phyloP scores from a whole-genome alignment of 305 asterid species.

The Fraxinus floribunda region DNA sequence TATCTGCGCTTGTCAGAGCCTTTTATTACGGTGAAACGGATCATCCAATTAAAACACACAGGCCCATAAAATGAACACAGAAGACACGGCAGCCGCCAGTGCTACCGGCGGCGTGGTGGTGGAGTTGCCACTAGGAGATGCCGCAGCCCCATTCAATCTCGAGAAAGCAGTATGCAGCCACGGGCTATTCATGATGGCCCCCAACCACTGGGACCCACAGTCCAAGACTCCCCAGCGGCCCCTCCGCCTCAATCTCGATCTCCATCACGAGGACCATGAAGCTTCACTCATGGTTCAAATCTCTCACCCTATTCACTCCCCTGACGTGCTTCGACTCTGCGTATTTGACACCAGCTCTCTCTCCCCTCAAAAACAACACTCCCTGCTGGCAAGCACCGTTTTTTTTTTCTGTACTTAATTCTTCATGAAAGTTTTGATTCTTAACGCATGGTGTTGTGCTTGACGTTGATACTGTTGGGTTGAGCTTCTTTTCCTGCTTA shows the following conservation, averaged over 20 bases:
- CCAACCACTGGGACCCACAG: constrained; percentile 72
- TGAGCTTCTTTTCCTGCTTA: background rate
- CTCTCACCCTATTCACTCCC: constrained; percentile 45
- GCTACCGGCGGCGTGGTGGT: too few relatives aligned
- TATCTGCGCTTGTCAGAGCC: too few relatives aligned
- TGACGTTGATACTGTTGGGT: background rate
- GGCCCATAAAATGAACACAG: constrained; percentile 30
- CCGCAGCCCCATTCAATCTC: constrained; percentile 41
- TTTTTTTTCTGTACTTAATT: background rate
- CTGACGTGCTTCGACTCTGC: constrained; percentile 44
- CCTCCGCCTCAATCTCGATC: constrained; percentile 52
- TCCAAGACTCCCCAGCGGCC: constrained; percentile 73
- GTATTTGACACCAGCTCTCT: constrained; percentile 44
- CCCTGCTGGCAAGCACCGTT: constrained; percentile 41
- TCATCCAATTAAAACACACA: too few relatives aligned
- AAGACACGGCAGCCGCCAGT: constrained; percentile 19
- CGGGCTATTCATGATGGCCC: constrained; percentile 90
- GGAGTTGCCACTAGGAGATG: constrained; percentile 27
- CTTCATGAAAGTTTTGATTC: background rate
- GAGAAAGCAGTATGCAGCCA: constrained; percentile 81
- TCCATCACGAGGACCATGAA: constrained; percentile 30
- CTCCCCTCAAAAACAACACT: constrained; percentile 43
- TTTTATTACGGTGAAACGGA: too few relatives aligned
- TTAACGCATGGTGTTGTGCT: background rate
- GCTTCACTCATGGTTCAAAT: constrained; percentile 47